Percentiles rank a stretch among this genome's conserved stretches.
phyloP scores from a whole-genome alignment of 306 rosid species.

The Inga laurina region DNA sequence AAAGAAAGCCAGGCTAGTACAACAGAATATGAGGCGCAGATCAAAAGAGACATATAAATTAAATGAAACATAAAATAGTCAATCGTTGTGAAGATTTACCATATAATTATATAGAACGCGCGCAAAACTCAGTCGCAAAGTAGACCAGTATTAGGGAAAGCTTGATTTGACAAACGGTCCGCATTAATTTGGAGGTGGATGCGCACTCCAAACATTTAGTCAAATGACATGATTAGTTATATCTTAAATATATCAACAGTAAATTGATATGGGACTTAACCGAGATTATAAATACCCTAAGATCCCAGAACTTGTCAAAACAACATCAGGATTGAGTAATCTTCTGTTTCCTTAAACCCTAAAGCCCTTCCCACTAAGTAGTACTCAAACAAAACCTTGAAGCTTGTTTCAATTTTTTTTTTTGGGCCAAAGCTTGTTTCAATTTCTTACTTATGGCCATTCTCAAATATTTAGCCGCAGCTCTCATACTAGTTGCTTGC shows the following conservation, averaged over 20 bases:
- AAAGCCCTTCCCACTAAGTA: neutral
- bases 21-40: neutral
- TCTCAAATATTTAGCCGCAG: neutral
- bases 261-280: neutral
- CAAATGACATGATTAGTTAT: constrained; percentile 26
- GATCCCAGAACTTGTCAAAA: neutral
- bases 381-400: neutral
- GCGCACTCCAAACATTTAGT: constrained; percentile 29
- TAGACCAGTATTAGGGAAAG: neutral
- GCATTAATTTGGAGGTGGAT: constrained; percentile 3
- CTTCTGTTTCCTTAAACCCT: neutral
- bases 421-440: neutral
- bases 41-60: neutral
- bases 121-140: neutral
- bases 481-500: neutral
- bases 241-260: neutral
- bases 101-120: no score
- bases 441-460: constrained; percentile 5
- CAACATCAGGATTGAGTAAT: neutral
- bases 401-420: neutral
- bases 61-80: neutral
- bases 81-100: neutral
- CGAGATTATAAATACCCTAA: neutral
- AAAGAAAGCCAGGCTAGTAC: neutral
- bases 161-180: neutral